phyloP scores from a whole-genome alignment of 805 yeast species.

The Saccharomycopsis fodiens region DNA sequence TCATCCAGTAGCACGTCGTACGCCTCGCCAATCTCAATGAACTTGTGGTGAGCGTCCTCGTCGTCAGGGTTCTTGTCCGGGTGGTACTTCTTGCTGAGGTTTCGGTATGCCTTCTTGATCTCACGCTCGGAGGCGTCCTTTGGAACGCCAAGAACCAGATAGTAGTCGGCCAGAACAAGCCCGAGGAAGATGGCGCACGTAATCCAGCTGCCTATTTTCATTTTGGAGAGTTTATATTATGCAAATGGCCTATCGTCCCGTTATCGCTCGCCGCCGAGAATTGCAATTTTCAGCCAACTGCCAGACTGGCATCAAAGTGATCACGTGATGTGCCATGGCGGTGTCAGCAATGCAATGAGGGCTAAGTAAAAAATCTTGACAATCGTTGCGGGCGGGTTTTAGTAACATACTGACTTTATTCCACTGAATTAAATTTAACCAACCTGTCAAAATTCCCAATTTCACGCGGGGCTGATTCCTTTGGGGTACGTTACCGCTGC shows the following conservation, averaged over 20 bases:
- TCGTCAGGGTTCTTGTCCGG: slow-evolving; percentile 89
- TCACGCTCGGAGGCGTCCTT: slow-evolving; percentile 29
- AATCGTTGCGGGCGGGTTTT: too few species aligned
- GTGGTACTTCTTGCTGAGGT: slow-evolving; percentile 47
- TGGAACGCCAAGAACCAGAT: slow-evolving; percentile 59
- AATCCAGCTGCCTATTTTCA: too few species aligned
- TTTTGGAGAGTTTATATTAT: too few species aligned
- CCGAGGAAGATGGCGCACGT: too few species aligned
- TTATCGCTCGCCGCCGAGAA: too few species aligned
- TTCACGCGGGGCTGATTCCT: not conserved
- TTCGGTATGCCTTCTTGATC: slow-evolving; percentile 20
- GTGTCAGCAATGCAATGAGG: not conserved
- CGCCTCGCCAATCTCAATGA: slow-evolving; percentile 89
- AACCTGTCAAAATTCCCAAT: too few species aligned
- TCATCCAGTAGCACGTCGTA: slow-evolving; percentile 75
- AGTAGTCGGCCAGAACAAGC: slow-evolving; percentile 47
- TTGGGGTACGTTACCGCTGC: not conserved
- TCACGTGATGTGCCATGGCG: not conserved
- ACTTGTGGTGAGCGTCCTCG: slow-evolving; percentile 76
- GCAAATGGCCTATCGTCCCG: too few species aligned
- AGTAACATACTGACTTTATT: too few species aligned
- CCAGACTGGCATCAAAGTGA: not conserved
- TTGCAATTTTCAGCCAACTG: too few species aligned
- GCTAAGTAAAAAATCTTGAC: not conserved
- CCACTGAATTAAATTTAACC: too few species aligned